Evolutionary conservation across 2,329 filamentous ascomycete genomes (phyloP).

Genomic region (Cadophora gregata): DNA sequence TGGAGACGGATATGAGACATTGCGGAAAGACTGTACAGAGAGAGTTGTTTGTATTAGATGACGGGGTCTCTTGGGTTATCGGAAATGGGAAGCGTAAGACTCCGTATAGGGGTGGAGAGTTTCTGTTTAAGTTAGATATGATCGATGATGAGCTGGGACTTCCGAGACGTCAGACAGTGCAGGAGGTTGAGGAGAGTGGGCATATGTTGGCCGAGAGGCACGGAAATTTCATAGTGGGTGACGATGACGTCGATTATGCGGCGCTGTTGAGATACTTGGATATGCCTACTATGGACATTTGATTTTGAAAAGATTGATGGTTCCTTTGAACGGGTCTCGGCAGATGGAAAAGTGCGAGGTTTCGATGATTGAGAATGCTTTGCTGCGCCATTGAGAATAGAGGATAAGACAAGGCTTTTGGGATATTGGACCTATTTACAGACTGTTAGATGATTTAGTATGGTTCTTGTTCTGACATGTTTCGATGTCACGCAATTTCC

Average conservation of each 20-base stretch:
- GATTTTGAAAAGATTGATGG: background rate
- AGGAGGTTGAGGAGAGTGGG: constrained; percentile 16
- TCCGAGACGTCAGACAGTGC: constrained; percentile 17
- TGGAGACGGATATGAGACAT: constrained; percentile 9
- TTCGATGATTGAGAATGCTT: too few relatives aligned
- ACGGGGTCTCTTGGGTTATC: constrained; percentile 26
- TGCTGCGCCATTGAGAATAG: too few relatives aligned
- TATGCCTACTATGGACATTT: background rate
- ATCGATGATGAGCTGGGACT: constrained; percentile 19
- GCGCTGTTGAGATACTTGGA: constrained; percentile 26
- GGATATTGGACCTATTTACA: background rate
- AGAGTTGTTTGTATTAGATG: constrained; percentile 26
- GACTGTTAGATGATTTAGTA: background rate
- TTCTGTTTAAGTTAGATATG: constrained; percentile 22
- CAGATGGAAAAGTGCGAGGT: too few relatives aligned
- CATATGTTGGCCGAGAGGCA: constrained; percentile 5
- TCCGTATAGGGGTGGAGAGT: background rate
- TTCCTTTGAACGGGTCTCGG: background rate
- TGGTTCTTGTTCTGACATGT: too few relatives aligned
- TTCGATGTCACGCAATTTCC: too few relatives aligned
- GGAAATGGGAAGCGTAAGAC: constrained; percentile 1
- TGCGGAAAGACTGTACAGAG: constrained; percentile 18
- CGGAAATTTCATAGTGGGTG: constrained; percentile 10
- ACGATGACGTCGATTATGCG: constrained; percentile 24
- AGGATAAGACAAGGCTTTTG: too few relatives aligned